Evolutionary conservation across 1,284 basidiomycete species (phyloP), one percentile per base, ranked within the genome.

Genomic region (Kalmanozyma brasiliensis): DNA sequence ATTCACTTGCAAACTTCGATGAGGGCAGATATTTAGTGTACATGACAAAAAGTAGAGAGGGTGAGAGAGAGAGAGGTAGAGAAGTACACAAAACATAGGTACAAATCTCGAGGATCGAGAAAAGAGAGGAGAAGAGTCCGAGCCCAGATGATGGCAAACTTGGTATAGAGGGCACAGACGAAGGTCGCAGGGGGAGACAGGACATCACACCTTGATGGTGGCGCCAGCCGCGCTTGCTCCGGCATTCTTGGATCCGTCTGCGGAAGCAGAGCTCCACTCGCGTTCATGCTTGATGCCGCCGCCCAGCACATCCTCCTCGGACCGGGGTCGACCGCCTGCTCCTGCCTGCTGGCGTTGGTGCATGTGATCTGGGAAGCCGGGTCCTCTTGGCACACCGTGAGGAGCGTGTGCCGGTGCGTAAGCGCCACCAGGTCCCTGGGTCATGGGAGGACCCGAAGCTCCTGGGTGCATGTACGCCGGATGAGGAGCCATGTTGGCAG

Each of bases 391-490:
- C 24, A 59, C 53, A 7, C 44, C 53, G 30, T 55, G 57, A 3
- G 49, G 37, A 23, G 56, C 53, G 26, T 68, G 62, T 2, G 58
- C 45, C 10, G 52, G 26, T 19, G 62, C 41, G 45, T 67, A 74
- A 4, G 56, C 47, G n/a, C 55, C 53, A 20, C 61, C 59, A 5
- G 57, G 52, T 8, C 32, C 58, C 41, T 58, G 56, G 10, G 52
- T 57, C 34, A 64, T 44, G 22, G 60, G 45, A 1, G 52, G 56
- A 4, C 58, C 69, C 9, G 53, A 49, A 5, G 38, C 56, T 19
- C 46, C 60, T 4, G 69, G 64, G 43, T 72, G 58, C 59, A 73
- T 66, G 51, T 73, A 70, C 8, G 59, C 68, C 4, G 66, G 71
- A 35, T 69, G 71, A 14, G 72, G 67, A 19, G 53, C 56, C 65